Evolutionary conservation across 2,329 filamentous ascomycete genomes (phyloP).

Genomic region (Cercospora zeae-maydis): DNA sequence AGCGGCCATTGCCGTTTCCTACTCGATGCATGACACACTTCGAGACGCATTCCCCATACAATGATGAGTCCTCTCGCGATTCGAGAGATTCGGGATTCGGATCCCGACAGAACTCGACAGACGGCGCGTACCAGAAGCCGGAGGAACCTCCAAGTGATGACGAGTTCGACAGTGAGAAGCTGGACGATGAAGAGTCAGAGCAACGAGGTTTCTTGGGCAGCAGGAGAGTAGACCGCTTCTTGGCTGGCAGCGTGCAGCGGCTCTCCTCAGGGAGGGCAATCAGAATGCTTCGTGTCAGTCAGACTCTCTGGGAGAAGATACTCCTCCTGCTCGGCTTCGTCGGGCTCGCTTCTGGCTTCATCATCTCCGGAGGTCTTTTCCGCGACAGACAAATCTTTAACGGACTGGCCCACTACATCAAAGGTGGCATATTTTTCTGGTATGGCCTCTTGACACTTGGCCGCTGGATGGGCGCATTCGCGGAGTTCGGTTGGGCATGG

Average conservation of each 20-base stretch:
- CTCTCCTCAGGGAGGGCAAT: constrained; percentile 51
- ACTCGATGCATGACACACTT: constrained; percentile 33
- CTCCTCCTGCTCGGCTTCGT: constrained; percentile 76
- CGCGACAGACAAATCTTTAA: constrained; percentile 61
- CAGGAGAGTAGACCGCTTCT: constrained; percentile 26
- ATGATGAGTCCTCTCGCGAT: constrained; percentile 32
- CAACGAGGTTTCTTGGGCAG: constrained; percentile 46
- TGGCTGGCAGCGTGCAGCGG: constrained; percentile 26
- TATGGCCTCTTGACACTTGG: constrained; percentile 83
- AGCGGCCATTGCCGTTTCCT: constrained; percentile 11
- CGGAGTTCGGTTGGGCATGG: constrained; percentile 92
- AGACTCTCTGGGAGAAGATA: constrained; percentile 68
- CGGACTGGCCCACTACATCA: constrained; percentile 88
- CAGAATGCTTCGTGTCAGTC: constrained; percentile 56
- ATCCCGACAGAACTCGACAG: constrained; percentile 35
- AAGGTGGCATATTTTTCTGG: constrained; percentile 93
- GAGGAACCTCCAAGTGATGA: constrained; percentile 30
- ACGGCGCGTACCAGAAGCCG: constrained; percentile 28
- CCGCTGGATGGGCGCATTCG: constrained; percentile 85
- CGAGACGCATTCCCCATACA: constrained; percentile 21
- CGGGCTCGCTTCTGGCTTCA: constrained; percentile 66
- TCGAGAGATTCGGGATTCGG: constrained; percentile 42
- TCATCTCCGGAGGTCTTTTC: constrained; percentile 79
- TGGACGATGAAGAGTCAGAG: constrained; percentile 22
- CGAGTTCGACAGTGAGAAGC: constrained; percentile 42